Percentiles rank a stretch among this genome's conserved stretches.
These are phyloP conservation scores for Pseudozyma pruni DNA, from an alignment of 1,284 basidiomycete genomes.

Conservation along the genomic window DNA sequence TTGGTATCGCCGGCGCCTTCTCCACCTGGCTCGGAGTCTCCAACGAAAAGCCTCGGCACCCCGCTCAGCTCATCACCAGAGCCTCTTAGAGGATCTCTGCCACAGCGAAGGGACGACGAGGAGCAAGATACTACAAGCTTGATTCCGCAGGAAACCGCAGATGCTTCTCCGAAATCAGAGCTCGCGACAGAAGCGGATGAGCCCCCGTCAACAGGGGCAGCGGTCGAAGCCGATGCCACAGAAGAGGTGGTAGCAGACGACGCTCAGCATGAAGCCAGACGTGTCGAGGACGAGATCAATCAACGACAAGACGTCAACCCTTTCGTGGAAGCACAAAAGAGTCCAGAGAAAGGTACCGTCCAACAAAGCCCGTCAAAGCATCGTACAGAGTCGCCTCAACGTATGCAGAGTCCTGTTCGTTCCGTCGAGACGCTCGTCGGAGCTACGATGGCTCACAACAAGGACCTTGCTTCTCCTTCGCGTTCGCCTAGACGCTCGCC, in stretches of 20 bases:
- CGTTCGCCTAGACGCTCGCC: conserved; percentile 37
- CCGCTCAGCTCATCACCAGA: conserved; percentile 11
- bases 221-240: too few species aligned
- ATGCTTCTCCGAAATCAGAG: too few species aligned
- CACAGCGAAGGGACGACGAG: background rate
- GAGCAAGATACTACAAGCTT: background rate
- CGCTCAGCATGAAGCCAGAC: too few species aligned
- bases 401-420: conserved; percentile 28
- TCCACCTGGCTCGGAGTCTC: conserved; percentile 10
- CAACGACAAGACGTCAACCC: conserved; percentile 4
- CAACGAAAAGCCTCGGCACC: conserved; percentile 7
- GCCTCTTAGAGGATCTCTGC: background rate
- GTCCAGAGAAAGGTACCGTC: background rate
- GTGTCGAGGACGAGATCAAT: background rate
- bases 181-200: too few species aligned
- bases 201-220: too few species aligned
- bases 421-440: conserved; percentile 41
- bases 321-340: conserved; percentile 8
- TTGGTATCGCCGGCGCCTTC: conserved; percentile 3
- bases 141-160: too few species aligned
- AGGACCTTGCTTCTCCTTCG: conserved; percentile 21
- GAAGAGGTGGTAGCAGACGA: too few species aligned
- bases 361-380: conserved; percentile 26
- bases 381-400: conserved; percentile 7
- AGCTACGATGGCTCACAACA: conserved; percentile 28